Percentiles rank a stretch among this genome's conserved stretches.
Evolutionary conservation across 2,329 filamentous ascomycete genomes (phyloP).

Genomic region (Aspergillus vadensis): DNA sequence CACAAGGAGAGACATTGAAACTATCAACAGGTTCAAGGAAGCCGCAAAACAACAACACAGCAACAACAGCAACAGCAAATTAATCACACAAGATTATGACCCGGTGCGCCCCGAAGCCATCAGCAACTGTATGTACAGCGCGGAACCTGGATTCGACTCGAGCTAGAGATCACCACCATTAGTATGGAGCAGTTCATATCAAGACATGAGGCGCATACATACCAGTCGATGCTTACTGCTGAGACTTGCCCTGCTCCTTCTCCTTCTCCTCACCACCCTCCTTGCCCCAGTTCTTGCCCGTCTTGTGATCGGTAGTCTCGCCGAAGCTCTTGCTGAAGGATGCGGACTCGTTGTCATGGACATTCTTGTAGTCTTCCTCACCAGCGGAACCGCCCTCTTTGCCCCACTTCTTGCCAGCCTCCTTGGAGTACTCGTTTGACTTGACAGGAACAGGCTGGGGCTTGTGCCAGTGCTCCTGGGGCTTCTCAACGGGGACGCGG

Average conservation of each 20-base stretch:
- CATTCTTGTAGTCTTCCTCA: neutral
- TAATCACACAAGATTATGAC: neutral
- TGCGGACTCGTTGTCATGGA: neutral
- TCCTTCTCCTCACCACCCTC: neutral
- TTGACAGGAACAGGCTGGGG: neutral
- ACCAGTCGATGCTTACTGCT: neutral
- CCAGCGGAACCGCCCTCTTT: neutral
- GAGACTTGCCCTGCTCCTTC: neutral
- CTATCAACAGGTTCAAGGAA: conserved; percentile 3
- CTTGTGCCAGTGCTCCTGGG: neutral
- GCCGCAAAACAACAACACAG: conserved; percentile 3
- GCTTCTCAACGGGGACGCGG: neutral
- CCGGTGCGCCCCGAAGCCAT: neutral
- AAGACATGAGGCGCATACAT: neutral
- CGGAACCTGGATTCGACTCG: neutral
- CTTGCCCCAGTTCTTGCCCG: neutral
- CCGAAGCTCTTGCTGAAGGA: neutral
- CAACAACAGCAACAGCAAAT: neutral
- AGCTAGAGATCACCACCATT: too few relatives aligned
- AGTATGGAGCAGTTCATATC: too few relatives aligned
- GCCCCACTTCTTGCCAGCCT: neutral
- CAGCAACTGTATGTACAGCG: neutral
- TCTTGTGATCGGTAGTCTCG: neutral
- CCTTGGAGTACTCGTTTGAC: neutral
- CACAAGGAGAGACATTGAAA: conserved; percentile 1